phyloP scores from a whole-genome alignment of 495 filamentous ascomycete genomes.

The Trichoderma gamsii region DNA sequence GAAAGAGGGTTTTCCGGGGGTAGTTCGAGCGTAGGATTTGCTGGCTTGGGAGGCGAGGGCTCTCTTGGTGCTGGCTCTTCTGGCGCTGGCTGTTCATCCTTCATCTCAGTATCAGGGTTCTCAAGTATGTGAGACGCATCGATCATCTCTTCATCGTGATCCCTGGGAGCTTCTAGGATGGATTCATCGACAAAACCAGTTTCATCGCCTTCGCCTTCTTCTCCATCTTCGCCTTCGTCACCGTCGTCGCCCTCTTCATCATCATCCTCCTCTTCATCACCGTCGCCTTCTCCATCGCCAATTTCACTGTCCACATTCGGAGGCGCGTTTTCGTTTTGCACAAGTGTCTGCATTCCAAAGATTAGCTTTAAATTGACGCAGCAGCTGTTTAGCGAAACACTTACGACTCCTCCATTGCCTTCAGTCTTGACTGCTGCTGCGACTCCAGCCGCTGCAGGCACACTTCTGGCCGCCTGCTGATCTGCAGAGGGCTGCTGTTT shows the following conservation, averaged over 20 bases:
- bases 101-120: slow-evolving; percentile 26
- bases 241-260: slow-evolving; percentile 38
- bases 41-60: slow-evolving; percentile 17
- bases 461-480: slow-evolving; percentile 21
- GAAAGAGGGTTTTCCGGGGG: slow-evolving; percentile 18
- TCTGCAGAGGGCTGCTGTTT: slow-evolving; percentile 44
- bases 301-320: slow-evolving; percentile 40
- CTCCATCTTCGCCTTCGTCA: slow-evolving; percentile 42
- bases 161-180: slow-evolving; percentile 13
- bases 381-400: slow-evolving; percentile 22
- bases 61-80: slow-evolving; percentile 17
- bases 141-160: slow-evolving; percentile 24
- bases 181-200: slow-evolving; percentile 23
- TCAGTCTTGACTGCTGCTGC: slow-evolving; percentile 23
- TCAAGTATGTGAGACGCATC: slow-evolving; percentile 23
- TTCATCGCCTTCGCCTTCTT: slow-evolving; percentile 35
- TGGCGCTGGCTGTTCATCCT: slow-evolving; percentile 20
- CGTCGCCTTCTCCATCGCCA: slow-evolving; percentile 52
- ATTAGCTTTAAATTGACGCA: slow-evolving; percentile 32
- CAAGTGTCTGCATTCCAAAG: slow-evolving; percentile 32
- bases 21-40: slow-evolving; percentile 19
- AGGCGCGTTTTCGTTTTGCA: slow-evolving; percentile 34
- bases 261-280: slow-evolving; percentile 51
- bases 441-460: slow-evolving; percentile 13
- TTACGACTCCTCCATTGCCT: slow-evolving; percentile 20